Evolutionary conservation across 768 basidiomycete genomes (phyloP).

Genomic region (Sporobolomyces roseus): DNA sequence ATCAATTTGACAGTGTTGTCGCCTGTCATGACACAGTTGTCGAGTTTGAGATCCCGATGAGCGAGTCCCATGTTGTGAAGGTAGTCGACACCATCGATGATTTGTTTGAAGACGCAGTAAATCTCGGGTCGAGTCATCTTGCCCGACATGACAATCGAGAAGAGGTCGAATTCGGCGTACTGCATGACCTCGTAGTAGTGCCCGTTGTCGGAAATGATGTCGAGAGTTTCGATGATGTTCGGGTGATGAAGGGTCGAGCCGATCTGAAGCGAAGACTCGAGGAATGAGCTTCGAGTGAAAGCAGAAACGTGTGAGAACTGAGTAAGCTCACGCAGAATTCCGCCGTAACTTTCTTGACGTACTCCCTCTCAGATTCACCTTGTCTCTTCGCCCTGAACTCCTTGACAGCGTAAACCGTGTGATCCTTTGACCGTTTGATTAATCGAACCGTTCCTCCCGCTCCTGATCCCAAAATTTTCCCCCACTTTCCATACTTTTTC

Average conservation of each 20-base stretch:
- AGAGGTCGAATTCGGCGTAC: conserved; percentile 96
- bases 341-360: conserved; percentile 98
- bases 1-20: conserved; percentile 95
- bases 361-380: conserved; percentile 91
- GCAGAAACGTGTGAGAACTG: neutral
- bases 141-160: conserved; percentile 98
- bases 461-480: conserved; percentile 85
- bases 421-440: conserved; percentile 59
- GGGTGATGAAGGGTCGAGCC: conserved; percentile 78
- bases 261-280: conserved; percentile 7
- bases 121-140: conserved; percentile 98
- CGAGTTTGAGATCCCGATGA: conserved; percentile 96
- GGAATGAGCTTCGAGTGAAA: neutral
- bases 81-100: conserved; percentile 95
- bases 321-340: conserved; percentile 88
- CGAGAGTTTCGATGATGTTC: conserved; percentile 96
- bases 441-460: conserved; percentile 98
- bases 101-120: conserved; percentile 98
- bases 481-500: conserved; percentile 99
- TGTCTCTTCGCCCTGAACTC: conserved; percentile 86
- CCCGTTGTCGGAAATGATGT: conserved; percentile 95
- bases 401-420: conserved; percentile 84
- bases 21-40: conserved; percentile 98
- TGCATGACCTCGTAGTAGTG: conserved; percentile 99
- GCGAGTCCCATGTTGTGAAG: conserved; percentile 96